These are phyloP conservation scores for Hypomyces rosellus DNA, from an alignment of 2,329 filamentous ascomycete species.

Conservation along the genomic window DNA sequence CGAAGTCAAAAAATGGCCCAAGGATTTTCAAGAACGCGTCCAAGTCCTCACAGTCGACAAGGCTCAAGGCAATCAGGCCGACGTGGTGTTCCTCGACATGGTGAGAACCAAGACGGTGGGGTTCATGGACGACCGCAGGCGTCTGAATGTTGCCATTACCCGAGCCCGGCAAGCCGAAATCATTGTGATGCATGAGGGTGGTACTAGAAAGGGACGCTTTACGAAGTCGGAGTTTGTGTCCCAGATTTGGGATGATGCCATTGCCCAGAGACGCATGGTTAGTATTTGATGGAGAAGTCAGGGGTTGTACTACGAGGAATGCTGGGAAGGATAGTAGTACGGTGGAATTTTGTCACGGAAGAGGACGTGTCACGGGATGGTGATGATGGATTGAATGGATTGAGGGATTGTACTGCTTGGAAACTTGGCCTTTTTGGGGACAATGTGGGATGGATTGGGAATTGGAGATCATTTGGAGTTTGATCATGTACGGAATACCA, in stretches of 20 bases:
- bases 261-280: slow-evolving; percentile 17
- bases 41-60: slow-evolving; percentile 39
- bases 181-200: slow-evolving; percentile 35
- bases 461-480: too few species aligned
- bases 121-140: slow-evolving; percentile 38
- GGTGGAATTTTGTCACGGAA: too few species aligned
- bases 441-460: too few species aligned
- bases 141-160: slow-evolving; percentile 41
- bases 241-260: slow-evolving; percentile 27
- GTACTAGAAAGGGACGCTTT: slow-evolving; percentile 1
- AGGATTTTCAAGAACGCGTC: slow-evolving; percentile 24
- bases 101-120: slow-evolving; percentile 32
- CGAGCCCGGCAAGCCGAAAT: slow-evolving; percentile 39
- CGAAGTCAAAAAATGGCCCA: slow-evolving; percentile 22
- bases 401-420: too few species aligned
- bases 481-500: too few species aligned
- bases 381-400: too few species aligned
- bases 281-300: not conserved
- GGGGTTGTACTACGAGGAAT: not conserved
- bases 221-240: slow-evolving; percentile 20
- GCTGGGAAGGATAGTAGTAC: not conserved
- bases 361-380: too few species aligned
- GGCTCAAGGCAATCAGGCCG: slow-evolving; percentile 41
- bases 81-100: slow-evolving; percentile 42
- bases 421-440: too few species aligned